A percentile compares a stretch with the other conserved stretches of the same genome.
phyloP scores from a whole-genome alignment of 305 asterid species.

The Fraxinus dipetala region DNA sequence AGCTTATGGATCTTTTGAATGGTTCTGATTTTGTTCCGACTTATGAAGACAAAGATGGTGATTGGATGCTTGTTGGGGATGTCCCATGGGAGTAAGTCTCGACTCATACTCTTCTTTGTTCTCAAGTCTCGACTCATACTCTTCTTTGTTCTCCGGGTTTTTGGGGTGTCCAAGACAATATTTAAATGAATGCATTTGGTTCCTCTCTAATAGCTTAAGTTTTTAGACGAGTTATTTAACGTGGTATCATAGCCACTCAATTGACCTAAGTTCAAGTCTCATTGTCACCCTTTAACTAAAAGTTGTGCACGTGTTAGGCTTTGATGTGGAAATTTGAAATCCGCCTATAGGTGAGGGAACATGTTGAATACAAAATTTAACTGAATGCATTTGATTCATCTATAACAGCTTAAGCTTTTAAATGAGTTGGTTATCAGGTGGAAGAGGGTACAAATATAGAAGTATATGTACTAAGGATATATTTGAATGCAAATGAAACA shows the following conservation, averaged over 20 bases:
- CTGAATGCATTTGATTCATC: not conserved
- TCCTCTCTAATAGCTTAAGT: too few species aligned
- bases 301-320: not conserved
- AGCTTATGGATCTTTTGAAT: not conserved
- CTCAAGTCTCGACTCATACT: not conserved
- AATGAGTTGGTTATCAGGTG: not conserved
- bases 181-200: not conserved
- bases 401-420: not conserved
- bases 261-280: not conserved
- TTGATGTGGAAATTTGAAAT: not conserved
- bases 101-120: not conserved
- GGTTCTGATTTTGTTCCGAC: not conserved
- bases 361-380: not conserved
- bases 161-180: not conserved
- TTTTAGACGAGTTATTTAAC: not conserved
- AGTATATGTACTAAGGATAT: not conserved
- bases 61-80: not conserved
- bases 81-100: not conserved
- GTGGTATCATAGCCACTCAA: not conserved
- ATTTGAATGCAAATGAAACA: slow-evolving; percentile 8
- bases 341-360: not conserved
- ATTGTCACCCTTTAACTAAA: not conserved
- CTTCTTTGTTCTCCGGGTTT: not conserved
- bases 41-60: not conserved
- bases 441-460: not conserved